Conservation (phyloP, 108 stramenopile genomes). For the Fragilaria crotonensis region DNA sequence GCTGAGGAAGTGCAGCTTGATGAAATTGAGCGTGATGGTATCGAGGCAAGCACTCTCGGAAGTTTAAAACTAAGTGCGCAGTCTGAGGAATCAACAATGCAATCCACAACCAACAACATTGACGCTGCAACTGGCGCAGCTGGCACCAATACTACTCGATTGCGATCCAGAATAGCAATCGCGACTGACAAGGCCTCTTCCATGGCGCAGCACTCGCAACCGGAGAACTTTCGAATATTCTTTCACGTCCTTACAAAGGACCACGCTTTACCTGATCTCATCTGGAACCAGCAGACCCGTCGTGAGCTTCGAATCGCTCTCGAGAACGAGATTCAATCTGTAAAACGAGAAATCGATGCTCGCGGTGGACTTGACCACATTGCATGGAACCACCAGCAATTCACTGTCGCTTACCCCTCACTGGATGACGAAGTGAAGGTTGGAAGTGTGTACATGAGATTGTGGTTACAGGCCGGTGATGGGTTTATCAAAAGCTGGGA, state of each 20-base stretch:
- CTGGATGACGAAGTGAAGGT: constrained; percentile 56
- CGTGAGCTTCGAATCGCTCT: constrained; percentile 66
- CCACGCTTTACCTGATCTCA: constrained; percentile 66
- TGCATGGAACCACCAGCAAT: constrained; percentile 84
- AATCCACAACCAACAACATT: background rate
- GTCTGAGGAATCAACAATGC: background rate
- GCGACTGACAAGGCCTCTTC: background rate
- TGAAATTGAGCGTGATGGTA: constrained; percentile 40
- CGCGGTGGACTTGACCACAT: constrained; percentile 38
- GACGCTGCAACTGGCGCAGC: constrained; percentile 18
- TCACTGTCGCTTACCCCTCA: constrained; percentile 67
- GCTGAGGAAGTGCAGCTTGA: constrained; percentile 67
- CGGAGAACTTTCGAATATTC: constrained; percentile 43
- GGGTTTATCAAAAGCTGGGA: constrained; percentile 63
- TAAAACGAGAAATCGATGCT: constrained; percentile 48
- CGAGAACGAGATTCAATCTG: constrained; percentile 55
- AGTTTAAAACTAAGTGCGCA: too few relatives aligned
- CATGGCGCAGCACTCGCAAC: background rate
- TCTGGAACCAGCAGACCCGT: constrained; percentile 78
- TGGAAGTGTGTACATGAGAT: constrained; percentile 66
- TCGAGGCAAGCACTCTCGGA: background rate
- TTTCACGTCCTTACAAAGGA: constrained; percentile 70
- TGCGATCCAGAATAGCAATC: constrained; percentile 37
- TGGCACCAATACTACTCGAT: constrained; percentile 46
- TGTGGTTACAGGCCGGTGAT: constrained; percentile 70